Percentiles rank a stretch among this genome's conserved stretches.
Conservation (phyloP, 192 early-diverging fungal genomes). For the Coemansia furcata region DNA sequence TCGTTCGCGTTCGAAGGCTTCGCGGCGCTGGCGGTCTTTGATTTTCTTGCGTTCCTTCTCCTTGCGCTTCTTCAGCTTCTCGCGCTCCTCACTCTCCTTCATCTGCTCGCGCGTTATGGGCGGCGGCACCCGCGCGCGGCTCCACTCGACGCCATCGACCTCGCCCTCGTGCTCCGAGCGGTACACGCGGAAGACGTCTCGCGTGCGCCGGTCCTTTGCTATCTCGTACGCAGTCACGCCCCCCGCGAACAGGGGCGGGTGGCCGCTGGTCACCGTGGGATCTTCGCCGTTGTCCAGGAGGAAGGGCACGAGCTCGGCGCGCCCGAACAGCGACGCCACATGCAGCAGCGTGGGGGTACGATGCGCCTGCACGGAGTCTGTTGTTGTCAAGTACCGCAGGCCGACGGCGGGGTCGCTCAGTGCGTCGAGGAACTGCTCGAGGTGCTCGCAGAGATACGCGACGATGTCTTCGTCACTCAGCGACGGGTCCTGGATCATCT, state of each 20-base stretch:
- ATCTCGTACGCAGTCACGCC: conserved; percentile 38
- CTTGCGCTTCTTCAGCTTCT: conserved; percentile 12
- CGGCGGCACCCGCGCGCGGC: conserved; percentile 26
- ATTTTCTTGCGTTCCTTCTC: conserved; percentile 14
- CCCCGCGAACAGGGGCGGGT: conserved; percentile 24
- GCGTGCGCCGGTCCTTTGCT: conserved; percentile 21
- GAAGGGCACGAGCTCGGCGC: conserved; percentile 59
- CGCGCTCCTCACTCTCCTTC: conserved; percentile 18
- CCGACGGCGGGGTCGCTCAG: conserved; percentile 55
- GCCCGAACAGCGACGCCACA: conserved; percentile 63
- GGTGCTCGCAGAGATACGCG: conserved; percentile 56
- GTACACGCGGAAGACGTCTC: conserved; percentile 29
- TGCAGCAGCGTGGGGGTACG: conserved; percentile 71
- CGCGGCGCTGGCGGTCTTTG: conserved; percentile 12
- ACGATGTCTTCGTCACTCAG: conserved; percentile 55
- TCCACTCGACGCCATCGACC: conserved; percentile 39
- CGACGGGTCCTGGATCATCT: conserved; percentile 19
- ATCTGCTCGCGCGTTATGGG: conserved; percentile 18
- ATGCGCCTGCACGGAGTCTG: conserved; percentile 24
- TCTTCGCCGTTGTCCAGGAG: conserved; percentile 75
- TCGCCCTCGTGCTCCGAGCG: conserved; percentile 33
- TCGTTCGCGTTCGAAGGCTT: background rate
- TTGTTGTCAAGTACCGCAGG: conserved; percentile 52
- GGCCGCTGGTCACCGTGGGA: conserved; percentile 58
- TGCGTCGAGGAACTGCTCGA: conserved; percentile 56